Base-by-base conservation (phyloP, 2,329 filamentous ascomycete genomes). In the Colletotrichum cuscutae region DNA sequence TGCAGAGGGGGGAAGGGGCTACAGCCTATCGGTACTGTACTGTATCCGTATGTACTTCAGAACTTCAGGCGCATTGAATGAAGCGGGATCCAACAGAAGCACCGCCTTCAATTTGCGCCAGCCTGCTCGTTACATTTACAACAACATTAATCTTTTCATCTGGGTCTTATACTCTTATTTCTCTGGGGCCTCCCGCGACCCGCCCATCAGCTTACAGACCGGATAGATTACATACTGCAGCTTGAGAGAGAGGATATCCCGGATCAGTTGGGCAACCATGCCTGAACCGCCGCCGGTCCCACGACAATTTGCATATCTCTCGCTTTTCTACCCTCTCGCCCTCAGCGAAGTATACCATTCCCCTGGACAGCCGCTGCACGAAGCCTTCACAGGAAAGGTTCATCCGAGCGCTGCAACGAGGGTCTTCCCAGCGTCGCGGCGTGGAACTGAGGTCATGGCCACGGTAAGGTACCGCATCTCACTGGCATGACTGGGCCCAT, bases 371-470 rank as follows among this genome's bases (percentile, higher is more conserved):
- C 42, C 42, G 42, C 42, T 22, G 42, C 3, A 5, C 15, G 42
- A 49, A 49, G 42, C 19, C 42, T 19, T 49, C 42, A 49, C 42
- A 30, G 60, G 19, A 53, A 53, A 70, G 35, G 70, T 72, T 72
- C 70, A 62, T 72, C 70, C 60, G 66, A 72, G 66, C 60, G 60
- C 60, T 65, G 54, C 57, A 57, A 70, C 54, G 66, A 72, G 70
- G 66, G 60, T 70, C 65, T 69, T 61, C 70, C 70, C 60, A 12
- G 60, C 28, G 35, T 61, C 46, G 58, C 37, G 46, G 56, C 65
- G 60, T 69, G 66, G 54, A 70, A 70, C 60, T 72, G 70, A 70
- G 70, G 65, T 70, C 70, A 72, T 70, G 66, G 70, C 70, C 59
- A 53, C 66, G 42, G 42, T 49, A 49, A 49, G 42, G 42, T 22